These are phyloP conservation scores for Coniochaeta ligniaria DNA, from an alignment of 2,329 filamentous ascomycete genomes.

Conservation along the genomic window DNA sequence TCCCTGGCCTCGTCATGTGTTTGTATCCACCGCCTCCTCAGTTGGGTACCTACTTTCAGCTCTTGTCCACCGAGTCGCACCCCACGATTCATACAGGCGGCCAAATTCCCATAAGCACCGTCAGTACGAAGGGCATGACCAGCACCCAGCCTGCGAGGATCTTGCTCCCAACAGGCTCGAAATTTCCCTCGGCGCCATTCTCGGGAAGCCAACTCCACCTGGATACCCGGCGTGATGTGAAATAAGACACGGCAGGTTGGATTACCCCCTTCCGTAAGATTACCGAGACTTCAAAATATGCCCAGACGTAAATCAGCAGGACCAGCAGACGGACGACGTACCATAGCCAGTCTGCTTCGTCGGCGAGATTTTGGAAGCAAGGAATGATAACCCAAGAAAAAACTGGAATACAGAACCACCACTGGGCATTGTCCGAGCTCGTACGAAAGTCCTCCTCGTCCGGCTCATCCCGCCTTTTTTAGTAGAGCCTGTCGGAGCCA, in stretches of 20 bases:
- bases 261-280: not conserved
- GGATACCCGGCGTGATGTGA: not conserved
- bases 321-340: not conserved
- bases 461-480: not conserved
- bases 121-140: not conserved
- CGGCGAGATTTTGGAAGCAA: not conserved
- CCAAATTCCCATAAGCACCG: not conserved
- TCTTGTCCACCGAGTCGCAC: not conserved
- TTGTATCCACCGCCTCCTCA: not conserved
- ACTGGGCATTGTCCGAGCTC: not conserved
- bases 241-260: not conserved
- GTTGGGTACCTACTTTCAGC: not conserved
- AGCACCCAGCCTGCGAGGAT: not conserved
- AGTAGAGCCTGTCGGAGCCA: not conserved
- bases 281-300: not conserved
- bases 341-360: conserved; percentile 1
- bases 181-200: conserved; percentile 1
- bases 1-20: not conserved
- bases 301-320: not conserved
- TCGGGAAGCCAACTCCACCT: not conserved
- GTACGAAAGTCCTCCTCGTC: not conserved
- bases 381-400: not conserved
- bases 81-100: not conserved
- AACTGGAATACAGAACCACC: not conserved
- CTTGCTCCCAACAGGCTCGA: not conserved